phyloP scores from a whole-genome alignment of 768 basidiomycete genomes.

The Trametes cinnabarina region DNA sequence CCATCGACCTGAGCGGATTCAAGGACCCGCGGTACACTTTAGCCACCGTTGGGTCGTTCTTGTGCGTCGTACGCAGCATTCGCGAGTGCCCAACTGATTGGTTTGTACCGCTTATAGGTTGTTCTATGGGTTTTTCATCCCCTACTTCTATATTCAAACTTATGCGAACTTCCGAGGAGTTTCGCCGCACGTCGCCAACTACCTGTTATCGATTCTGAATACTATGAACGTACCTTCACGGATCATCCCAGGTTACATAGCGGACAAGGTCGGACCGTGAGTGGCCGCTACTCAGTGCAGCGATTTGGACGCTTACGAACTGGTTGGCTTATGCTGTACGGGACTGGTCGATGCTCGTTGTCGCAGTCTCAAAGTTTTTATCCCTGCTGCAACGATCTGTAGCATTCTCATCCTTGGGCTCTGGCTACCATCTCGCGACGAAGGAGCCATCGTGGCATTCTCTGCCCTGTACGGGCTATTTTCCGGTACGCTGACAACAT shows the following conservation, averaged over 20 bases:
- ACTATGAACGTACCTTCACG: constrained; percentile 30
- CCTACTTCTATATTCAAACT: constrained; percentile 35
- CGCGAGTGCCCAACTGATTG: neutral
- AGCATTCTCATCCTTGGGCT: constrained; percentile 27
- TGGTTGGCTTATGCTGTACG: no score
- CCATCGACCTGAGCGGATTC: constrained; percentile 30
- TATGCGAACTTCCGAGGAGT: constrained; percentile 29
- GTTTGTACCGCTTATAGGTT: constrained; percentile 20
- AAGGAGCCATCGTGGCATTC: constrained; percentile 28
- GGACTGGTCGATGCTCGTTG: neutral
- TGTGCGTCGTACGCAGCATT: constrained; percentile 18
- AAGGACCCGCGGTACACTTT: constrained; percentile 24
- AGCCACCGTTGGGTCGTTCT: constrained; percentile 22
- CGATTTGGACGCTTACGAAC: neutral
- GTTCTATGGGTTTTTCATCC: constrained; percentile 35
- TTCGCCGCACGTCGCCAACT: constrained; percentile 21
- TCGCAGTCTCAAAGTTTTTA: constrained; percentile 29
- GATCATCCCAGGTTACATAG: constrained; percentile 30
- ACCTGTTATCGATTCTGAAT: constrained; percentile 34
- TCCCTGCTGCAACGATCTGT: constrained; percentile 27
- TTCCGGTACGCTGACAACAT: constrained; percentile 31
- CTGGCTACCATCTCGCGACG: constrained; percentile 29
- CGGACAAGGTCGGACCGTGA: constrained; percentile 29
- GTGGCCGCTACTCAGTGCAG: neutral
- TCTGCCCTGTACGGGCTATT: constrained; percentile 31